Evolutionary conservation across 345 rosid genomes (phyloP).

Genomic region (Firmiana major): DNA sequence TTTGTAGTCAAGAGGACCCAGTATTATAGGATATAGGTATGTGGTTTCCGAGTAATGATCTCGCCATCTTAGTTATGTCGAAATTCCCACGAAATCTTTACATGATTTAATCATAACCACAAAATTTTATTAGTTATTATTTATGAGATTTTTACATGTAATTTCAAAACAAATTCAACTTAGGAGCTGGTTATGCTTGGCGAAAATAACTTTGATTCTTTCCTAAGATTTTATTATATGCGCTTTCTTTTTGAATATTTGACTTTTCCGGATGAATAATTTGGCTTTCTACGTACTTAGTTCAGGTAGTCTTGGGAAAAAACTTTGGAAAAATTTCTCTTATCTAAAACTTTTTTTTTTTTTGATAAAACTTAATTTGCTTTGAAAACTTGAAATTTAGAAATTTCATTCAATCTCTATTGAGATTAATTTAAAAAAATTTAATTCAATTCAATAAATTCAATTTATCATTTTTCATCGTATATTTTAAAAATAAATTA

Average conservation of each 20-base stretch:
- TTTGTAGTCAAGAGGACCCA: conserved; percentile 16
- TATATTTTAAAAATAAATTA: too few species aligned
- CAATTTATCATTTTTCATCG: too few species aligned
- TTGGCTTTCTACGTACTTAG: too few species aligned
- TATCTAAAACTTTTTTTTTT: too few species aligned
- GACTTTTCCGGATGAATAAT: neutral
- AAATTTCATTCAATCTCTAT: too few species aligned
- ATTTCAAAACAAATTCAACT: neutral
- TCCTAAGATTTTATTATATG: neutral
- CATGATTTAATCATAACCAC: neutral
- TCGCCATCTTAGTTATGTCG: neutral
- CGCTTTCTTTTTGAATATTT: neutral
- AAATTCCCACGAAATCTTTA: neutral
- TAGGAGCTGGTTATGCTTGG: neutral
- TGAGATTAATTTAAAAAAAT: too few species aligned
- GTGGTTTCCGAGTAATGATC: neutral
- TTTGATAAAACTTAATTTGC: too few species aligned
- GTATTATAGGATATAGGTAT: neutral
- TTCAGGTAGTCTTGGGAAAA: too few species aligned
- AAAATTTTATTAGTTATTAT: too few species aligned
- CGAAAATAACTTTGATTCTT: neutral
- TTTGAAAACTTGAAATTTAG: too few species aligned
- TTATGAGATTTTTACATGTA: neutral
- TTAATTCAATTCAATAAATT: too few species aligned
- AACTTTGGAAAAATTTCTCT: too few species aligned